Base-by-base conservation (phyloP, 805 yeast species). In the Candida lessepsii region DNA sequence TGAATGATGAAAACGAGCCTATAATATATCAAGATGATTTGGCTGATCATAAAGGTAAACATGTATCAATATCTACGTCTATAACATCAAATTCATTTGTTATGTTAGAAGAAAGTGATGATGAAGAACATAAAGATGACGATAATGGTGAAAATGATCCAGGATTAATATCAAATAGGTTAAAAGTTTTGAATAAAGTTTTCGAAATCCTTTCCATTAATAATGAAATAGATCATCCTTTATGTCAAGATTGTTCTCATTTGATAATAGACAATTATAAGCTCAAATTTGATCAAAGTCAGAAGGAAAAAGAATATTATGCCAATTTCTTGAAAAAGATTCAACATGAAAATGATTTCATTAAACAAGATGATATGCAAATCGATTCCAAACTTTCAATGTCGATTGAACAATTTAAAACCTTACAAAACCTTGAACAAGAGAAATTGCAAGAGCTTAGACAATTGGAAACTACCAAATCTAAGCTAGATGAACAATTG, bases 181-280 rank as follows among this genome's bases (percentile, higher is more conserved):
- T 80, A 16, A 71, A 73, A 33, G 70, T 80, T 0, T 57, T 88
- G 24, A 78, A 78, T 2, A 77, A 76, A 27, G 74, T 91, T 2
- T 89, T 87, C 57, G 82, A 83, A 46, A 70, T 85, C 2, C 61
- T 91, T 5, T 82, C 93, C 0, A 49, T 48, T 10, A 82, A 84
- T 45, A 81, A 83, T 37, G 88, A 83, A 44, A 73, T 91, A 11
- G 95, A 87, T 47, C 73, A 67, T 53, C 99, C 99, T 0, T 78
- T 93, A 11, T 91, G 98, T 52, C 72, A 73, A 17, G 97, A 90
- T 31, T 93, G 99, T 59, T 84, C 93, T 5, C 78, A 73, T 30
- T 57, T 73, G 15, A 60, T 91, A 18, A 67, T 84, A 9, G 80
- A 76, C 8, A 81, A 81, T 41, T 70, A 88, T 58, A 83, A 81